A percentile compares a stretch with the other conserved stretches of the same genome.
Conservation (phyloP, 1,284 basidiomycete genomes). For the Taiwanofungus camphoratus region DNA sequence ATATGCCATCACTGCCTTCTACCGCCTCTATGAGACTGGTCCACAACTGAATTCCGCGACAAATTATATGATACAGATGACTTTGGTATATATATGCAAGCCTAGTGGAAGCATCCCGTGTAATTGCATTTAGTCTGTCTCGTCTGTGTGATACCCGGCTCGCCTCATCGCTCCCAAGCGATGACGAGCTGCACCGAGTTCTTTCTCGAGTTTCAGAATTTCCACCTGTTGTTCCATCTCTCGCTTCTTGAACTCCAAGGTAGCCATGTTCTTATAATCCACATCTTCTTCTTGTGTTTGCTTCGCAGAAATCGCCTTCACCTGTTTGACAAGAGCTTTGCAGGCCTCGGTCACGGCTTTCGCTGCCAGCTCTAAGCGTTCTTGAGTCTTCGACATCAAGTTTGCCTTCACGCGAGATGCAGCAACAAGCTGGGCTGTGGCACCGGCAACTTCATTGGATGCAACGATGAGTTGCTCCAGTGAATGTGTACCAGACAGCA, state of each 20-base stretch:
- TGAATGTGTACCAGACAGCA: constrained; percentile 93
- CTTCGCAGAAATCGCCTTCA: constrained; percentile 90
- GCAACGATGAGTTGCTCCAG: constrained; percentile 99
- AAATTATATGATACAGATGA: constrained; percentile 8
- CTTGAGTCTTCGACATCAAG: constrained; percentile 98
- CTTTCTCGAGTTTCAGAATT: constrained; percentile 95
- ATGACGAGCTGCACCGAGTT: constrained; percentile 83
- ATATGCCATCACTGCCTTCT: too few species aligned
- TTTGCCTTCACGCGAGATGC: constrained; percentile 98
- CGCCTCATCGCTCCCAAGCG: constrained; percentile 86
- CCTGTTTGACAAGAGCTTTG: constrained; percentile 93
- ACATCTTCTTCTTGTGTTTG: constrained; percentile 76
- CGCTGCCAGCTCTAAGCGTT: constrained; percentile 91
- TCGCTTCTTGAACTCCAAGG: constrained; percentile 92
- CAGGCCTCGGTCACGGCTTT: constrained; percentile 99
- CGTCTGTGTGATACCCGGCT: constrained; percentile 83
- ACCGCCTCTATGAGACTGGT: too few species aligned
- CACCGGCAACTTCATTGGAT: constrained; percentile 95
- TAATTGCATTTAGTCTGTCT: constrained; percentile 32
- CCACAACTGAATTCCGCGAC: too few species aligned
- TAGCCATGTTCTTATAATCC: constrained; percentile 91
- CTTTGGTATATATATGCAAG: constrained; percentile 4
- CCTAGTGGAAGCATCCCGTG: constrained; percentile 7
- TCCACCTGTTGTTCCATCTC: constrained; percentile 99
- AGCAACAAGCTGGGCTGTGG: constrained; percentile 97